Evolutionary conservation across 257 asterid genomes (phyloP).

Genomic region (Echites panduratus): DNA sequence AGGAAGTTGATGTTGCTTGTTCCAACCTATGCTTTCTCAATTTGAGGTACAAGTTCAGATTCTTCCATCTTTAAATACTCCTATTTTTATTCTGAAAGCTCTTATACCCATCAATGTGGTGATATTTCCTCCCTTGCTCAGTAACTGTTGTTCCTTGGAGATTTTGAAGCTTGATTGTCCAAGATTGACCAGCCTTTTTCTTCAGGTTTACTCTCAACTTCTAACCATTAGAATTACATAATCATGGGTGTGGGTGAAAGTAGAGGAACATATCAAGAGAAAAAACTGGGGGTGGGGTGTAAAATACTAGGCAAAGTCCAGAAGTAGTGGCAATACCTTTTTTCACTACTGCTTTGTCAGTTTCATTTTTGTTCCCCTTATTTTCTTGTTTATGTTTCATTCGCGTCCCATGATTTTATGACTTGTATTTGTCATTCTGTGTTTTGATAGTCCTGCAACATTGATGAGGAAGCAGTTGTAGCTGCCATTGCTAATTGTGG

Average conservation of each 20-base stretch:
- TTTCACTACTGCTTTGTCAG: background rate
- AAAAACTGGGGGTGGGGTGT: background rate
- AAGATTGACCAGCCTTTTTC: constrained; percentile 83
- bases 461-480: constrained; percentile 74
- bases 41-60: constrained; percentile 58
- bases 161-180: constrained; percentile 86
- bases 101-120: constrained; percentile 2
- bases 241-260: background rate
- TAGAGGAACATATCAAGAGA: background rate
- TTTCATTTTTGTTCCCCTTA: background rate
- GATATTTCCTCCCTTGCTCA: constrained; percentile 24
- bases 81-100: background rate
- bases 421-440: constrained; percentile 11
- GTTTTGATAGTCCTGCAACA: constrained; percentile 62
- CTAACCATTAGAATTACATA: background rate
- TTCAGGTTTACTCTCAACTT: constrained; percentile 58
- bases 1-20: constrained; percentile 90
- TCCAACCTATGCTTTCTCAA: constrained; percentile 68
- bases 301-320: background rate
- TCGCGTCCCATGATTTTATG: background rate
- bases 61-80: background rate
- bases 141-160: constrained; percentile 90
- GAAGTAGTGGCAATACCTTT: background rate
- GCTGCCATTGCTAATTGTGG: constrained; percentile 62
- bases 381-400: background rate